Base-by-base conservation (phyloP, 2,329 filamentous ascomycete genomes). In the Pseudohalonectria lignicola region DNA sequence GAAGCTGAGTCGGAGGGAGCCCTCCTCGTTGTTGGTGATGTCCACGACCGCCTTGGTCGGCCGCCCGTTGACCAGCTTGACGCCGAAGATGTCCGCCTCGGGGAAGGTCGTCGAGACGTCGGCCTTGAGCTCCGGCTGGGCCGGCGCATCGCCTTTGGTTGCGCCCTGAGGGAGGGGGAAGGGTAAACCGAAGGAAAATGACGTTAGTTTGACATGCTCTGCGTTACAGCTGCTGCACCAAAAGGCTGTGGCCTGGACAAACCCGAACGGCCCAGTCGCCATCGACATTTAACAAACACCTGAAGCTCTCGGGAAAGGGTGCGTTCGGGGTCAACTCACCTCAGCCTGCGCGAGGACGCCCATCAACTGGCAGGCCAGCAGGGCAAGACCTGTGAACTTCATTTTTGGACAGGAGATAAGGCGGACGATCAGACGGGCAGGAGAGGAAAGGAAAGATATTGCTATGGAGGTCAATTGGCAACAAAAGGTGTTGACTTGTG, bases 31-130 rank as follows among this genome's bases (percentile, higher is more conserved):
- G 69, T 98, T 98, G 59, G 71, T 75, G 57, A 98, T 71, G 53
- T 86, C 79, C 51, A 98, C 66, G 39, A 93, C 64, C 26, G 87
- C 82, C 60, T 84, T 78, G 46, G 87, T 94, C 31, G 86, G 77
- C 47, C 82, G 80, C 54, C 87, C 86, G 59, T 98, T 98, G 69
- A 96, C 76, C 49, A 96, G 79, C 75, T 94, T 94, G 51, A 96
- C 79, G 52, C 90, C 92, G 51, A 95, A 92, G 62, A 94, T 80
- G 67, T 93, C 86, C 66, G 79, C 59, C 55, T 81, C 67, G 62
- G 75, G 64, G 67, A 78, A 74, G 58, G 67, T 69, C 42, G 80
- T 72, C 47, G 71, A 70, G 50, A 81, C 63, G 39, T 79, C 74
- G 58, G 83, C 78, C 45, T 77, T 75, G 52, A 82, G 59, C 47